phyloP scores from a whole-genome alignment of 2,329 filamentous ascomycete genomes.

The Colletotrichum nymphaeae region DNA sequence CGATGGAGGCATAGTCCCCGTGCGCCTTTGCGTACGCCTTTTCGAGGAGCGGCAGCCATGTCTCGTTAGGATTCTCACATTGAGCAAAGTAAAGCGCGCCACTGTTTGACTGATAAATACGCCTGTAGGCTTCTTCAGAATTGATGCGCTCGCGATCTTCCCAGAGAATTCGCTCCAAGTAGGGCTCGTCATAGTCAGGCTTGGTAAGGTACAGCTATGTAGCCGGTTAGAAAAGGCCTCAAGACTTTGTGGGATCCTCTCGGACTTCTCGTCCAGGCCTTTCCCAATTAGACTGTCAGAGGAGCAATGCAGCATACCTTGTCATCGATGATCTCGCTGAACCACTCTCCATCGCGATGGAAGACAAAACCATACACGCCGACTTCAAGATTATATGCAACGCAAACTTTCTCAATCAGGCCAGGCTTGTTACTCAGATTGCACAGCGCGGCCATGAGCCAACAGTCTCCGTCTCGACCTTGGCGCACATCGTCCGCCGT shows the following conservation, averaged over 20 bases:
- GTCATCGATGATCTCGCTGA: conserved; percentile 68
- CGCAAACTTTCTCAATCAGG: conserved; percentile 79
- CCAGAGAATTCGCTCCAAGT: conserved; percentile 58
- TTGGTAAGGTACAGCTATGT: conserved; percentile 63
- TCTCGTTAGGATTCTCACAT: conserved; percentile 80
- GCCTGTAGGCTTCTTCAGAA: conserved; percentile 71
- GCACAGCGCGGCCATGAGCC: conserved; percentile 84
- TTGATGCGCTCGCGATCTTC: conserved; percentile 60
- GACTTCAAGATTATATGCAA: conserved; percentile 77
- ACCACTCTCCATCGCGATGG: conserved; percentile 82
- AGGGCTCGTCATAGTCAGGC: conserved; percentile 70
- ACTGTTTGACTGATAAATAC: conserved; percentile 79
- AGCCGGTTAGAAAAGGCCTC: not conserved
- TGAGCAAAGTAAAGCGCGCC: conserved; percentile 82
- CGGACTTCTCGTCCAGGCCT: not conserved
- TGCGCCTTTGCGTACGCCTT: conserved; percentile 87
- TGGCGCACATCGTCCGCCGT: conserved; percentile 83
- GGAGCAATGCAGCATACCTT: conserved; percentile 48
- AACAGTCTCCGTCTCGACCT: conserved; percentile 84
- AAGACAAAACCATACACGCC: conserved; percentile 91
- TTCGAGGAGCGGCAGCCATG: conserved; percentile 82
- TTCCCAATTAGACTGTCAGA: not conserved
- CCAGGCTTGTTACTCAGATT: conserved; percentile 80
- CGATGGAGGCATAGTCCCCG: conserved; percentile 80
- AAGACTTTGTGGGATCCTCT: not conserved